These are phyloP conservation scores for Nitzschia sp. DNA, from an alignment of 108 stramenopile genomes.

Conservation along the genomic window DNA sequence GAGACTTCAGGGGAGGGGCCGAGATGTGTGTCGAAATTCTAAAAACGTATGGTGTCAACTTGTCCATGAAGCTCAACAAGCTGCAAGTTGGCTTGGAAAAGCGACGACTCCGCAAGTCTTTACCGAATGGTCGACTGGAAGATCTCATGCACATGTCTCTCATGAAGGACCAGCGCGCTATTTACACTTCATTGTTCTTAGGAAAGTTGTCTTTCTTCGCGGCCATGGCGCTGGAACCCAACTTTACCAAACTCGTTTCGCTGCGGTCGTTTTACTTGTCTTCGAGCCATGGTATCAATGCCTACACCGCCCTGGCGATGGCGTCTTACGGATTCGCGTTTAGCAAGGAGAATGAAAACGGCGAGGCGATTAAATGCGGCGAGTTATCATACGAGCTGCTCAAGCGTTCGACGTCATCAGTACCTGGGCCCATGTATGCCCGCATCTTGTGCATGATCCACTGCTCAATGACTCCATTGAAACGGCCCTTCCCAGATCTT, in stretches of 20 bases:
- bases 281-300: not conserved
- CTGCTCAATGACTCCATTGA: not conserved
- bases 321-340: not conserved
- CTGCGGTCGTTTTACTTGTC: not conserved
- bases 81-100: constrained; percentile 5
- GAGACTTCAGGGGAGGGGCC: constrained; percentile 15
- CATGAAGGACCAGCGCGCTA: constrained; percentile 3
- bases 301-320: not conserved
- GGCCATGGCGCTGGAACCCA: not conserved
- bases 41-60: constrained; percentile 17
- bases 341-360: not conserved
- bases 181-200: not conserved
- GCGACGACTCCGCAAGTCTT: constrained; percentile 3
- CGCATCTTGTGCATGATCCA: not conserved
- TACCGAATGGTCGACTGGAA: constrained; percentile 5
- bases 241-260: not conserved
- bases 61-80: constrained; percentile 11
- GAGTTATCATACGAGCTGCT: not conserved
- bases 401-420: not conserved
- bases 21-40: constrained; percentile 21
- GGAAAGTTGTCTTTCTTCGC: not conserved
- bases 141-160: constrained; percentile 1
- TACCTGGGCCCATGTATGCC: not conserved
- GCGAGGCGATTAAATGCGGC: not conserved
- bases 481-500: constrained; percentile 17